Conservation (phyloP, 129 eudicot species). For the Helianthus tuberosus region DNA sequence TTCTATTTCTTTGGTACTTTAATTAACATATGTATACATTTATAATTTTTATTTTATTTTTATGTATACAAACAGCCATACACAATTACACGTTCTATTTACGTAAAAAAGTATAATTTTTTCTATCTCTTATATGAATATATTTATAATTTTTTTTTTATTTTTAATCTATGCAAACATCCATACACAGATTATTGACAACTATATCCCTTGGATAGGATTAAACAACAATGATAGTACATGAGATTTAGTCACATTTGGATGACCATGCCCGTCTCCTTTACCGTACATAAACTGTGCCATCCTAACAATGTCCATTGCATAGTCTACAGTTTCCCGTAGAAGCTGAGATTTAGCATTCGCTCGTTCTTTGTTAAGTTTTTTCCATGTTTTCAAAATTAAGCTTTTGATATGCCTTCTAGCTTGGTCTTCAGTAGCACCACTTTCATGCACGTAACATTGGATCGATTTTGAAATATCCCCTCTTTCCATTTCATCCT, state of each 20-base stretch:
- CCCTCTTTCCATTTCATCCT: conserved; percentile 45
- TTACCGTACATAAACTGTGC: conserved; percentile 31
- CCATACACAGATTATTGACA: too few species aligned
- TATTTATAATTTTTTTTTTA: too few species aligned
- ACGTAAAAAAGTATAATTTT: too few species aligned
- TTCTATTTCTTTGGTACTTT: too few species aligned
- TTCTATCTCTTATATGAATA: too few species aligned
- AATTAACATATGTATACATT: too few species aligned
- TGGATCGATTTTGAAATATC: conserved; percentile 44
- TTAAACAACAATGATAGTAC: conserved; percentile 28
- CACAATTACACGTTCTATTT: too few species aligned
- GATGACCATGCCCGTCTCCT: conserved; percentile 42
- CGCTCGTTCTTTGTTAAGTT: conserved; percentile 26
- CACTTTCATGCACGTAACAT: conserved; percentile 42
- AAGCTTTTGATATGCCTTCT: conserved; percentile 23
- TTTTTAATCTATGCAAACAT: too few species aligned
- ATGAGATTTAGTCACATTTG: conserved; percentile 19
- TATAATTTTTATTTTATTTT: too few species aligned
- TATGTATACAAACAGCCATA: too few species aligned
- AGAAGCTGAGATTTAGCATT: conserved; percentile 1
- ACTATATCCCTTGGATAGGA: conserved; percentile 18
- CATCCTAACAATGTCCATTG: conserved; percentile 29
- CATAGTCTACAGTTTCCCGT: conserved; percentile 16
- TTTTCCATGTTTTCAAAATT: conserved; percentile 29
- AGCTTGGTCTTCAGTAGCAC: conserved; percentile 45